Evolutionary conservation across 1,284 basidiomycete species (phyloP).

Genomic region (Meira nashicola): DNA sequence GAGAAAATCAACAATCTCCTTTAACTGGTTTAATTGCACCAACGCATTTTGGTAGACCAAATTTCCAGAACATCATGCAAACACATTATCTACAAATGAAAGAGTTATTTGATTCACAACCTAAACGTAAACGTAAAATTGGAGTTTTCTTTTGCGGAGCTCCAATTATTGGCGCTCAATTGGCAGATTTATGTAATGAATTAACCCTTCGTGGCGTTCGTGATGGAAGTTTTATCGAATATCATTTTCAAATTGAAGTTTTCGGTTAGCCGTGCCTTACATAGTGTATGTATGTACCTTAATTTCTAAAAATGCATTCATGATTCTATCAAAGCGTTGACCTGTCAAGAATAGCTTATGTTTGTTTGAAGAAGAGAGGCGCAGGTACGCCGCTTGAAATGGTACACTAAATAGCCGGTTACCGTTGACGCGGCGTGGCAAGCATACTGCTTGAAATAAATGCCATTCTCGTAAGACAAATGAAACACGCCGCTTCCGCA

Average conservation of each 20-base stretch:
- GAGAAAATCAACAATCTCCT: slow-evolving; percentile 3
- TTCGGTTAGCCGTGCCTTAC: no score
- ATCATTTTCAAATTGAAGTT: slow-evolving; percentile 14
- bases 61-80: slow-evolving; percentile 6
- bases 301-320: no score
- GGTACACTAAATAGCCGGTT: no score
- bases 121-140: background rate
- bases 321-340: no score
- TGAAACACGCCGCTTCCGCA: no score
- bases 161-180: slow-evolving; percentile 1
- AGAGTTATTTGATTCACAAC: background rate
- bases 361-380: no score
- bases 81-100: slow-evolving; percentile 7
- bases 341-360: no score
- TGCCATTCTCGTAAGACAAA: no score
- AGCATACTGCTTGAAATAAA: no score
- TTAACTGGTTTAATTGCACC: slow-evolving; percentile 10
- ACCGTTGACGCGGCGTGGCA: no score
- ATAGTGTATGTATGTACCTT: no score
- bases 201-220: background rate
- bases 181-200: slow-evolving; percentile 5
- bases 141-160: slow-evolving; percentile 17
- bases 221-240: slow-evolving; percentile 1
- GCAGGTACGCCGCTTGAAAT: no score
- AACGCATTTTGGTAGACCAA: slow-evolving; percentile 11